phyloP scores from a whole-genome alignment of 2,329 filamentous ascomycete species.

The Hymenoscyphus infarciens region DNA sequence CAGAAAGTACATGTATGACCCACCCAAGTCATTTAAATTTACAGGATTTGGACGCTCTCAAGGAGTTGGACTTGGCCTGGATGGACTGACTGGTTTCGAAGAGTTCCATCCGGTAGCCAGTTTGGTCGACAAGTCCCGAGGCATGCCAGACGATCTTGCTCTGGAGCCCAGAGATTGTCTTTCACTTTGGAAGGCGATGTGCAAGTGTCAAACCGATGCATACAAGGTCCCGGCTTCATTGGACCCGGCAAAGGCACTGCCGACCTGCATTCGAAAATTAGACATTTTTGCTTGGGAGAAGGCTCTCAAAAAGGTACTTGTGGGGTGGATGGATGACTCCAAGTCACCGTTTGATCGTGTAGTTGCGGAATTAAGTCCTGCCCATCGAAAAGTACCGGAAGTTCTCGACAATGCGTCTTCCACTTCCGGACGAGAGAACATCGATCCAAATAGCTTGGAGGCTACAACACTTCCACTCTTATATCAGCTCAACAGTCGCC shows the following conservation, averaged over 20 bases:
- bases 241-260: constrained; percentile 47
- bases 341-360: constrained; percentile 43
- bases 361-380: constrained; percentile 43
- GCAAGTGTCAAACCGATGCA: constrained; percentile 48
- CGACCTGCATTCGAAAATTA: constrained; percentile 56
- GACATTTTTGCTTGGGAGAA: constrained; percentile 65
- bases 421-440: constrained; percentile 15
- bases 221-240: constrained; percentile 50
- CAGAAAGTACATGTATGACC: constrained; percentile 66
- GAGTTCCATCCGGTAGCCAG: constrained; percentile 62
- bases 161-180: constrained; percentile 71
- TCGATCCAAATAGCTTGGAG: constrained; percentile 36
- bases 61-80: constrained; percentile 42
- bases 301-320: constrained; percentile 55
- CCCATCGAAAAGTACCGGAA: constrained; percentile 3
- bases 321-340: constrained; percentile 55
- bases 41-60: constrained; percentile 36
- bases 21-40: constrained; percentile 43
- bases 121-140: constrained; percentile 57
- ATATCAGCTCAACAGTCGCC: constrained; percentile 56
- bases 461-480: constrained; percentile 55
- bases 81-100: constrained; percentile 35
- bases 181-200: constrained; percentile 62
- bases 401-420: constrained; percentile 18
- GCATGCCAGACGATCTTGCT: constrained; percentile 62